These are phyloP conservation scores for Podila clonocystis DNA, from an alignment of 192 early-diverging fungal genomes.

Conservation along the genomic window DNA sequence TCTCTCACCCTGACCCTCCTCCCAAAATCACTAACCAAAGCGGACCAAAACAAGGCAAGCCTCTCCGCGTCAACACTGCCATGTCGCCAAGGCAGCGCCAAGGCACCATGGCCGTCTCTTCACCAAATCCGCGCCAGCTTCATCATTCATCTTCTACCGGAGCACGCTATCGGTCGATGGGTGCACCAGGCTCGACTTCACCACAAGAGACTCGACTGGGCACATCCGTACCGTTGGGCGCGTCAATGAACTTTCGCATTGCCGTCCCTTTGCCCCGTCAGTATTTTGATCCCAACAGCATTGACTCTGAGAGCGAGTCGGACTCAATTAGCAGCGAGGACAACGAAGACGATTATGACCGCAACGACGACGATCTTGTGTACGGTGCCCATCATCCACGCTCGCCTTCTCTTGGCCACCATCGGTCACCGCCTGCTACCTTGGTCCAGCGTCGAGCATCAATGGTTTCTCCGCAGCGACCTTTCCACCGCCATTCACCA, in stretches of 20 bases:
- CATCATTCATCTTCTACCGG: not conserved
- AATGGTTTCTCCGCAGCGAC: not conserved
- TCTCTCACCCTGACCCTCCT: slow-evolving; percentile 18
- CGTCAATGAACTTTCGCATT: slow-evolving; percentile 45
- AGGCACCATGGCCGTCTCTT: slow-evolving; percentile 9
- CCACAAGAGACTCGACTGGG: slow-evolving; percentile 18
- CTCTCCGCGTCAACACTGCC: slow-evolving; percentile 27
- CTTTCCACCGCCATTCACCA: not conserved
- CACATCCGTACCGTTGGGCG: slow-evolving; percentile 32
- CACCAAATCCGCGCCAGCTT: not conserved
- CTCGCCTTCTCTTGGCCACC: not conserved
- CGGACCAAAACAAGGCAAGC: not conserved
- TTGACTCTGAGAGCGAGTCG: slow-evolving; percentile 40
- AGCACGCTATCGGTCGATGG: not conserved
- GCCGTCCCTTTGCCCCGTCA: slow-evolving; percentile 32
- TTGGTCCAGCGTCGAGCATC: not conserved
- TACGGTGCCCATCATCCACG: slow-evolving; percentile 5
- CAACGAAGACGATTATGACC: slow-evolving; percentile 33
- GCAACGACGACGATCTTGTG: slow-evolving; percentile 35
- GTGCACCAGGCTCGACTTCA: slow-evolving; percentile 11
- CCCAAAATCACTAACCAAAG: not conserved
- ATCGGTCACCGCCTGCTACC: not conserved
- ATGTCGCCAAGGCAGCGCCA: slow-evolving; percentile 29
- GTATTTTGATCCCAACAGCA: slow-evolving; percentile 29
- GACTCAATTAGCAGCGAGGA: slow-evolving; percentile 48